Conservation (phyloP, 2,329 filamentous ascomycete species). For the Cercospora zeina region DNA sequence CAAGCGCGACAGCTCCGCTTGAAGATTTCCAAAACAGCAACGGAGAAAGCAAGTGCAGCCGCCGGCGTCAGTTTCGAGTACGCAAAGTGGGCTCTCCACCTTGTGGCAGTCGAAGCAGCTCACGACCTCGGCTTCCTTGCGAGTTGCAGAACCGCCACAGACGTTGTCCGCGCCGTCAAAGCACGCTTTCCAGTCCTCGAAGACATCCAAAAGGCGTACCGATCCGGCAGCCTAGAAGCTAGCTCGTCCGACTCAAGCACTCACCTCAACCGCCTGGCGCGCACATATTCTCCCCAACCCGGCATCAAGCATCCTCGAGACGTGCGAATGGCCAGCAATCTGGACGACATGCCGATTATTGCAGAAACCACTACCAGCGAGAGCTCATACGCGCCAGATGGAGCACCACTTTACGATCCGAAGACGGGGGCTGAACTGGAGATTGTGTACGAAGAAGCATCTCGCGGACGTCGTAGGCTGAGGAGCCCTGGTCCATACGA, state of each 20-base stretch:
- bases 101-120: conserved; percentile 16
- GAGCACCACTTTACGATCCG: conserved; percentile 3
- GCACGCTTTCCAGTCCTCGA: conserved; percentile 22
- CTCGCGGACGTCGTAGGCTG: background rate
- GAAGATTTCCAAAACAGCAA: conserved; percentile 9
- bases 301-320: conserved; percentile 10
- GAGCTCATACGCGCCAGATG: background rate
- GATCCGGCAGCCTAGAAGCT: conserved; percentile 7
- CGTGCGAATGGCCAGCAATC: conserved; percentile 5
- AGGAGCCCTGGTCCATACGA: background rate
- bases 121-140: conserved; percentile 23
- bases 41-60: conserved; percentile 16
- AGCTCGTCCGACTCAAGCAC: background rate
- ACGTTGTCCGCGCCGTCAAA: conserved; percentile 17
- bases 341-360: conserved; percentile 15
- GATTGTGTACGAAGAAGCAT: conserved; percentile 3
- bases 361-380: conserved; percentile 3
- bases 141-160: conserved; percentile 18
- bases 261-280: background rate
- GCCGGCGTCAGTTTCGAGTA: conserved; percentile 20
- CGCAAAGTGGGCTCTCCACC: conserved; percentile 14
- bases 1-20: conserved; percentile 5
- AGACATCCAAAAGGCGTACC: conserved; percentile 24
- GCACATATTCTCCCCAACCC: background rate
- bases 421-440: conserved; percentile 16